phyloP scores from a whole-genome alignment of 1,139 yeast species.

The Ogataea hybrid region DNA sequence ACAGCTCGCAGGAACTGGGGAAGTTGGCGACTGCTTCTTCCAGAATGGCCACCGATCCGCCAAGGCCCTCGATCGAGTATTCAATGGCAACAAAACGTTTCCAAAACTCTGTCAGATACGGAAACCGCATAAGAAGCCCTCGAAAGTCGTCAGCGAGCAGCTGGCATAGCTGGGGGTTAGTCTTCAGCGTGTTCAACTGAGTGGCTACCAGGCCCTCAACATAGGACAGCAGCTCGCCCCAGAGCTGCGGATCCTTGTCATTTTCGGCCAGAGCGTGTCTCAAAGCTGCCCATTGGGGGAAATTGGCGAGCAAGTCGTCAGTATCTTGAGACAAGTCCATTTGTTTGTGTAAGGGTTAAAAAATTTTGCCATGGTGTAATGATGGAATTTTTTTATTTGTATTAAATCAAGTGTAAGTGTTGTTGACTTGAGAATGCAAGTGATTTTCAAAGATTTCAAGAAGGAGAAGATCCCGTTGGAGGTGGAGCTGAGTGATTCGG shows the following conservation, averaged over 20 bases:
- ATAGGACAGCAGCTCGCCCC: conserved; percentile 24
- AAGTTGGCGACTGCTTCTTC: conserved; percentile 46
- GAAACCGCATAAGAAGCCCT: conserved; percentile 48
- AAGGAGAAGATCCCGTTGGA: conserved; percentile 85
- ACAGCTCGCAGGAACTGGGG: conserved; percentile 59
- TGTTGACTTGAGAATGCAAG: conserved; percentile 50
- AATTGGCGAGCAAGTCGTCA: conserved; percentile 15
- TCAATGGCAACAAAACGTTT: conserved; percentile 52
- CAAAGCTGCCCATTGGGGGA: conserved; percentile 29
- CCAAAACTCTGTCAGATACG: conserved; percentile 61
- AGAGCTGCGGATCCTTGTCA: conserved; percentile 20
- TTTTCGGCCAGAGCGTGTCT: conserved; percentile 22
- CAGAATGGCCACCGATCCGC: conserved; percentile 46
- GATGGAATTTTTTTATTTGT: conserved; percentile 4
- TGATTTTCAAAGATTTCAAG: conserved; percentile 87
- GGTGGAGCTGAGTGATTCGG: conserved; percentile 67
- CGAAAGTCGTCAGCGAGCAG: conserved; percentile 36
- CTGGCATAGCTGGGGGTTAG: conserved; percentile 19
- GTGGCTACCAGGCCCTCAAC: conserved; percentile 26
- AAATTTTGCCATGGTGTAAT: conserved; percentile 2
- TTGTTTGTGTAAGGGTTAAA: not conserved
- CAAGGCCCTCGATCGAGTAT: conserved; percentile 53
- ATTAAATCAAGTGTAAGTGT: conserved; percentile 4
- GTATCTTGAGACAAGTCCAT: conserved; percentile 4
- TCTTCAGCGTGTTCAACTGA: conserved; percentile 18